Base-by-base conservation (phyloP, 2,329 filamentous ascomycete genomes). In the Trichoderma afroharzianum region DNA sequence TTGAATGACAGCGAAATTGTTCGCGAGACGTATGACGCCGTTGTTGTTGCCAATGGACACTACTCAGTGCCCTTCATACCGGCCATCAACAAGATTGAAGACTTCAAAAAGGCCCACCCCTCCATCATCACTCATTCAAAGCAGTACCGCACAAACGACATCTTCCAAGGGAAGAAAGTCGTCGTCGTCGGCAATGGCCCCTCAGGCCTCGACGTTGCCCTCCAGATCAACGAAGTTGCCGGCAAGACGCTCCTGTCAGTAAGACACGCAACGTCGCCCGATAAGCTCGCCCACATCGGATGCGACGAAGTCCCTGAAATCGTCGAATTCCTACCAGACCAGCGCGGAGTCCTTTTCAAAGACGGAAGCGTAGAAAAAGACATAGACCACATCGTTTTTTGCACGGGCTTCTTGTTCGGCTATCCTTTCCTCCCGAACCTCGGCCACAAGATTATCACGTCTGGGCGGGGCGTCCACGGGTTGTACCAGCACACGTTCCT, bases 361-460 rank as follows among this genome's bases (percentile, higher is more conserved):
- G 86, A 93, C 76, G 92, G 91, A 2, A 84, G 84, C 0, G 78
- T 91, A 11, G 92, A 94, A 77, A 82, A 82, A 3, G 83, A 90
- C 39, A 81, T 98, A 70, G 95, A 98, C 77, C 87, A 89, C 1
- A 83, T 98, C 6, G 79, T 98, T 32, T 98, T 95, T 80, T 95
- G 93, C 79, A 98, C 95, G 0, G 95, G 95, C 0, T 98, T 97
- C 77, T 88, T 97, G 71, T 97, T 93, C 81, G 90, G 91, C 6
- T 92, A 92, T 71, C 94, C 94, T 0, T 98, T 97, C 77, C 79
- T 91, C 5, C 78, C 79, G 14, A 21, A 81, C 3, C 74, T 88
- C 5, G 76, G 82, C 15, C 81, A 79, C 11, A 84, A 88, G 0
- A 78, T 94, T 2, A 85, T 95, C 70, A 90, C 88, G 0, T 87